Base-by-base conservation (phyloP, 371 early-diverging fungal species). In the Cokeromyces recurvatus region DNA sequence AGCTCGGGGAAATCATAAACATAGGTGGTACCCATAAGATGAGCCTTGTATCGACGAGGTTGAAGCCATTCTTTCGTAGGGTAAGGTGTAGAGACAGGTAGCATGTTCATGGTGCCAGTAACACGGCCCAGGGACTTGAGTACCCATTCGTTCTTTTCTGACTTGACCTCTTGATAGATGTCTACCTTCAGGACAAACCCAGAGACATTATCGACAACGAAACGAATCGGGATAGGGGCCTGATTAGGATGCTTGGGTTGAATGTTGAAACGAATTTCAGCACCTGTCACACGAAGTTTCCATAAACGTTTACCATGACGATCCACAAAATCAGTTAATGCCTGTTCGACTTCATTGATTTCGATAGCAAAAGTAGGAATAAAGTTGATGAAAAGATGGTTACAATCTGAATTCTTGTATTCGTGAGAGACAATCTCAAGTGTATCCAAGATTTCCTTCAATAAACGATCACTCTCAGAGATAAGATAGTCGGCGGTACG, bases 1-100 rank as follows among this genome's bases (percentile, higher is more conserved):
- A 98, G 81, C 46, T 94, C 95, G 5, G 94, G 92, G 84, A 94
- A 98, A 61, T 98, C 98, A 58, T 98, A 96, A 22, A 98, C 92
- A 56, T 95, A 98, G 16, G 97, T 94, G 9, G 98, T 97, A 35
- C 94, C 97, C 90, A 95, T 90, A 54, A 94, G 71, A 54, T 97
- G 95, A 45, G 96, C 97, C 84, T 92, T 91, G 82, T 95, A 93
- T 59, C 98, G 92, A 50, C 91, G 89, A 49, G 95, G 95, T 78
- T 97, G 97, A 50, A 98, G 83, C 82, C 88, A 84, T 64, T 94
- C 94, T 82, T 94, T 95, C 57, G 91, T 88, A 43, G 89, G 85
- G 59, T 97, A 94, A 59, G 89, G 89, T 40, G 86, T 84, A 40
- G 78, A 72, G 32, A 91, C 86, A 21, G 90, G 85, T 62, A 85